Conservation (phyloP, 1,139 yeast species). For the Yamadazyma oceani region DNA sequence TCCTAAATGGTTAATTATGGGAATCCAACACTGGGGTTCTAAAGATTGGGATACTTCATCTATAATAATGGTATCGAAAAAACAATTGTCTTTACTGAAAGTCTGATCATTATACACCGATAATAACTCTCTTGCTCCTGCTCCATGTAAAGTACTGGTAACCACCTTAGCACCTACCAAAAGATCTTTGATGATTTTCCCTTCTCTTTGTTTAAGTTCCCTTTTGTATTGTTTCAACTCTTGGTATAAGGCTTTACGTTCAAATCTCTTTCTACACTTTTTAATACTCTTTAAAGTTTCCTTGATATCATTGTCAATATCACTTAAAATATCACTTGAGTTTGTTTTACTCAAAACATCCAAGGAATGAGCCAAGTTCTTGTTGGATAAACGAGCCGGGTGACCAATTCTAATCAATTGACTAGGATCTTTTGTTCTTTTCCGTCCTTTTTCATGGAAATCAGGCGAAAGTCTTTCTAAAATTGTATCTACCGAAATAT, state of each 20-base stretch:
- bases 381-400: slow-evolving; percentile 77
- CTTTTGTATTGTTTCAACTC: slow-evolving; percentile 68
- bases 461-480: slow-evolving; percentile 66
- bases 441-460: slow-evolving; percentile 23
- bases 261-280: slow-evolving; percentile 64
- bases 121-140: slow-evolving; percentile 69
- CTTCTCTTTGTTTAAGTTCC: slow-evolving; percentile 69
- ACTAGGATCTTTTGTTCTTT: slow-evolving; percentile 12
- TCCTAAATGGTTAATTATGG: slow-evolving; percentile 65
- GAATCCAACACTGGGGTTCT: slow-evolving; percentile 98
- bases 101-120: slow-evolving; percentile 38
- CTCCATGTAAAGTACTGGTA: slow-evolving; percentile 83
- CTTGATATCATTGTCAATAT: slow-evolving; percentile 70
- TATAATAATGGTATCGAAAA: slow-evolving; percentile 81
- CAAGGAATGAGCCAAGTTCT: slow-evolving; percentile 69
- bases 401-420: slow-evolving; percentile 83
- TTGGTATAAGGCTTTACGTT: slow-evolving; percentile 64
- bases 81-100: slow-evolving; percentile 27
- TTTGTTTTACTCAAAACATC: slow-evolving; percentile 65
- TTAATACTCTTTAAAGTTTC: slow-evolving; percentile 56
- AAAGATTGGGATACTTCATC: slow-evolving; percentile 95
- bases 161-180: slow-evolving; percentile 66
- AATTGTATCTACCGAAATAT: slow-evolving; percentile 91
- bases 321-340: slow-evolving; percentile 62
- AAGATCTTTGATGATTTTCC: slow-evolving; percentile 59